phyloP scores from a whole-genome alignment of 1,284 basidiomycete species.

The Amylostereum chailletii region DNA sequence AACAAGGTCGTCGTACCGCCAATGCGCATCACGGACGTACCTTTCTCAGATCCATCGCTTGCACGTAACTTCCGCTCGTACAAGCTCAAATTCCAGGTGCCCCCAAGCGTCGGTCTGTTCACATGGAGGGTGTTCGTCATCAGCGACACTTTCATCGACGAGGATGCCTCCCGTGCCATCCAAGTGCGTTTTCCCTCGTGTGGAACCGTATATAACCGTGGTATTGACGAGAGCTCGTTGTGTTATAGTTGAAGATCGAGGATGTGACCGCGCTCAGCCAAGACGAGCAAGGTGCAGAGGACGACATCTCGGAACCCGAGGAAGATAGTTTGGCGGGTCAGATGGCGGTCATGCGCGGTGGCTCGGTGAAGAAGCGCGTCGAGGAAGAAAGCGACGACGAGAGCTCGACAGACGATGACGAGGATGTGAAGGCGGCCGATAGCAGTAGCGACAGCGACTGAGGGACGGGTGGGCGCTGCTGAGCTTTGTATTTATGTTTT shows the following conservation, averaged over 20 bases:
- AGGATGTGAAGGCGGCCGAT: conserved; percentile 35
- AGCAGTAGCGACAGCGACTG: conserved; percentile 22
- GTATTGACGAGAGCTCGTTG: too few species aligned
- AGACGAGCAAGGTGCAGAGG: conserved; percentile 63
- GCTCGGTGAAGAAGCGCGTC: conserved; percentile 63
- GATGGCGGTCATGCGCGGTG: conserved; percentile 96
- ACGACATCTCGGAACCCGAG: conserved; percentile 94
- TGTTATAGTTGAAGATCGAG: conserved; percentile 71
- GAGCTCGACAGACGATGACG: conserved; percentile 32
- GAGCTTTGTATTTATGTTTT: too few species aligned
- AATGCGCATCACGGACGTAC: conserved; percentile 75
- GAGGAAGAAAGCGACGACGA: conserved; percentile 37
- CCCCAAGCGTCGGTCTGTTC: conserved; percentile 77
- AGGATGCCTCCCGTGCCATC: conserved; percentile 69
- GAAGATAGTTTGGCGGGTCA: conserved; percentile 95
- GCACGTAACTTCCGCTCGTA: conserved; percentile 72
- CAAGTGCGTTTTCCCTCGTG: conserved; percentile 37
- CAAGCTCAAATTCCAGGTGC: conserved; percentile 93
- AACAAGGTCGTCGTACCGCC: conserved; percentile 91
- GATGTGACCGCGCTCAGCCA: conserved; percentile 49
- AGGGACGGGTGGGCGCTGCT: too few species aligned
- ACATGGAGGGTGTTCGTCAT: conserved; percentile 85
- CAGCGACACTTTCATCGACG: conserved; percentile 85
- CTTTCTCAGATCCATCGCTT: conserved; percentile 49
- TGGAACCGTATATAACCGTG: neutral